Percentiles rank a stretch among this genome's conserved stretches.
These are phyloP conservation scores for Mrakia blollopis DNA, from an alignment of 768 basidiomycete genomes.

Conservation along the genomic window DNA sequence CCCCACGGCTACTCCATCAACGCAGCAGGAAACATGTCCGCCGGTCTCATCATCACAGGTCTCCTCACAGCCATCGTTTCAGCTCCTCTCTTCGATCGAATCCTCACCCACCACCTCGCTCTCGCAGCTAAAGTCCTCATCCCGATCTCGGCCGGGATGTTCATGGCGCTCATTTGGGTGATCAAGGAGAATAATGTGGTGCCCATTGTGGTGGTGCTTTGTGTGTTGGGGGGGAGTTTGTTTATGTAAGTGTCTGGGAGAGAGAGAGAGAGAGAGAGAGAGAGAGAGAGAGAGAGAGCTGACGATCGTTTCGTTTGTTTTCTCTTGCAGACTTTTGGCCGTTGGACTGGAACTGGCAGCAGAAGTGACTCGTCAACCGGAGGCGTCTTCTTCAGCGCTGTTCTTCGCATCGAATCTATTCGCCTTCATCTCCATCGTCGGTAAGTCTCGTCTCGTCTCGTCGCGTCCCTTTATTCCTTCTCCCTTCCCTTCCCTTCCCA, in stretches of 20 bases:
- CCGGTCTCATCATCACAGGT: constrained; percentile 48
- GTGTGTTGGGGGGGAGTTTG: constrained; percentile 54
- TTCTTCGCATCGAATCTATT: constrained; percentile 75
- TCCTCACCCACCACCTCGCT: constrained; percentile 65
- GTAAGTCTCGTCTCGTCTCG: constrained; percentile 51
- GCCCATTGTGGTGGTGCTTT: constrained; percentile 62
- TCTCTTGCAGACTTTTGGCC: constrained; percentile 64
- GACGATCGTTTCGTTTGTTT: constrained; percentile 39
- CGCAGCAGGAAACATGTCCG: constrained; percentile 36
- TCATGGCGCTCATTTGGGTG: constrained; percentile 60
- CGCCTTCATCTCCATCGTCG: constrained; percentile 58
- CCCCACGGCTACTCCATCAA: constrained; percentile 13
- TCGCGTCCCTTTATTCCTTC: too few relatives aligned
- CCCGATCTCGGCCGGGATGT: constrained; percentile 58
- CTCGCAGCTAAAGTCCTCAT: constrained; percentile 57
- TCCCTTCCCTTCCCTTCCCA: background rate
- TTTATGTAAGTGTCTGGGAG: background rate
- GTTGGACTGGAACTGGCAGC: constrained; percentile 70
- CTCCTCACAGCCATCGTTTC: constrained; percentile 63
- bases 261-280: too few relatives aligned
- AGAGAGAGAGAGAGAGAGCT: too few relatives aligned
- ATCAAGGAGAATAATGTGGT: constrained; percentile 60
- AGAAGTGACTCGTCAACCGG: constrained; percentile 73
- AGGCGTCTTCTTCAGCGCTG: constrained; percentile 66
- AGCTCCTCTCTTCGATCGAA: constrained; percentile 59